A percentile compares a stretch with the other conserved stretches of the same genome.
Conservation (phyloP, 257 asterid species). For the Solanum sejunctum region DNA sequence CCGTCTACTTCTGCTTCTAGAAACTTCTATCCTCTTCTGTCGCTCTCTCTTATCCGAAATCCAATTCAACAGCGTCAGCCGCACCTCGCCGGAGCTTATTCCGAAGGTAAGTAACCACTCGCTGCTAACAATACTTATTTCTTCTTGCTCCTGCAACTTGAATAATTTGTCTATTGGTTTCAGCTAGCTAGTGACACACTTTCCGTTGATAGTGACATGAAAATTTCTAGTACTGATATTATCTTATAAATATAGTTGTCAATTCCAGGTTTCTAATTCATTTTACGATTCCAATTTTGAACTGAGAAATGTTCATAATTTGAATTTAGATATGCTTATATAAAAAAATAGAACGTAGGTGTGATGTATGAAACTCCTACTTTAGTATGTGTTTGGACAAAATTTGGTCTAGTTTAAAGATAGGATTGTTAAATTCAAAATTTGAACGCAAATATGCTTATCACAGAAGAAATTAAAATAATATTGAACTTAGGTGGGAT, state of each 20-base stretch:
- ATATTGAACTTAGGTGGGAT: not conserved
- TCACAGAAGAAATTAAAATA: not conserved
- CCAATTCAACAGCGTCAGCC: not conserved
- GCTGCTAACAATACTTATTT: not conserved
- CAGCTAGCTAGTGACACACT: not conserved
- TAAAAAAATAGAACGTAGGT: not conserved
- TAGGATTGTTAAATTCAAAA: not conserved
- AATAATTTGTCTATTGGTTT: not conserved
- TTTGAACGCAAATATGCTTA: not conserved
- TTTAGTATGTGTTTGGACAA: not conserved
- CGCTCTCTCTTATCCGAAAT: slow-evolving; percentile 1
- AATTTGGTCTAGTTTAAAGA: not conserved
- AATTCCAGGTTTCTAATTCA: not conserved
- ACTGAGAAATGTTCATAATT: not conserved
- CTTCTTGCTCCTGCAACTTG: not conserved
- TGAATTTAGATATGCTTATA: not conserved
- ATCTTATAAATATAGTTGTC: not conserved
- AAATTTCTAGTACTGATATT: not conserved
- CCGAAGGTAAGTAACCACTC: not conserved
- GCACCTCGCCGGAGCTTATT: not conserved
- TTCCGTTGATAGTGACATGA: not conserved
- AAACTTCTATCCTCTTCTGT: slow-evolving; percentile 12
- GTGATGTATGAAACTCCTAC: not conserved
- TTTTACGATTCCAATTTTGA: not conserved
- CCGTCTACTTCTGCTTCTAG: slow-evolving; percentile 15